Evolutionary conservation across 495 filamentous ascomycete species (phyloP).

Genomic region (Aspergillus leporis): DNA sequence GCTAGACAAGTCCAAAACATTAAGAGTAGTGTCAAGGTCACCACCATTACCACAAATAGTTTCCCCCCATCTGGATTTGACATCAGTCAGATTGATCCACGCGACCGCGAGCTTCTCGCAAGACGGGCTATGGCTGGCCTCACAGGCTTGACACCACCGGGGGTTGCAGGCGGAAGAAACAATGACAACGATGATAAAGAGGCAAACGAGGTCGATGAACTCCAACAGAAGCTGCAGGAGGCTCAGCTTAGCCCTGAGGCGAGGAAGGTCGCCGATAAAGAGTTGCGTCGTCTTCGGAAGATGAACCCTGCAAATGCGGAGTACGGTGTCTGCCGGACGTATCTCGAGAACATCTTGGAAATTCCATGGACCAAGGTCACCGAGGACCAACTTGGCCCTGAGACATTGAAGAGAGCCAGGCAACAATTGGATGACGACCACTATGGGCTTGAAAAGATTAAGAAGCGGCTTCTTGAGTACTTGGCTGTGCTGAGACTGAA

Average conservation of each 20-base stretch:
- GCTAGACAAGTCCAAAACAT: constrained; percentile 75
- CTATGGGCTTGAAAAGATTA: constrained; percentile 95
- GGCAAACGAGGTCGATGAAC: constrained; percentile 83
- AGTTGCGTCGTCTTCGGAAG: constrained; percentile 84
- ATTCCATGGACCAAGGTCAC: constrained; percentile 91
- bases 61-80: constrained; percentile 58
- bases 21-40: constrained; percentile 79
- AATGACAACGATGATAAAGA: constrained; percentile 66
- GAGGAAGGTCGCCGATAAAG: constrained; percentile 82
- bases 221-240: constrained; percentile 82
- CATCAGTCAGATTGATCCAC: constrained; percentile 50
- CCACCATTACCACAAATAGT: constrained; percentile 62
- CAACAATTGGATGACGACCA: constrained; percentile 96
- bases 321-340: constrained; percentile 90
- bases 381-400: constrained; percentile 80
- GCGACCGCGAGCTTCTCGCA: constrained; percentile 54
- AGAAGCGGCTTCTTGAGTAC: constrained; percentile 94
- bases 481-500: constrained; percentile 93
- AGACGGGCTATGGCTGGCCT: constrained; percentile 51
- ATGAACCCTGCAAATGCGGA: constrained; percentile 96
- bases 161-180: constrained; percentile 47
- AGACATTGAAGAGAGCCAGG: constrained; percentile 75
- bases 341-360: constrained; percentile 90
- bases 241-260: constrained; percentile 76
- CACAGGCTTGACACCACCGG: constrained; percentile 52